Base-by-base conservation (phyloP, 177 flowering plant genomes). In the Vitis hybrid region DNA sequence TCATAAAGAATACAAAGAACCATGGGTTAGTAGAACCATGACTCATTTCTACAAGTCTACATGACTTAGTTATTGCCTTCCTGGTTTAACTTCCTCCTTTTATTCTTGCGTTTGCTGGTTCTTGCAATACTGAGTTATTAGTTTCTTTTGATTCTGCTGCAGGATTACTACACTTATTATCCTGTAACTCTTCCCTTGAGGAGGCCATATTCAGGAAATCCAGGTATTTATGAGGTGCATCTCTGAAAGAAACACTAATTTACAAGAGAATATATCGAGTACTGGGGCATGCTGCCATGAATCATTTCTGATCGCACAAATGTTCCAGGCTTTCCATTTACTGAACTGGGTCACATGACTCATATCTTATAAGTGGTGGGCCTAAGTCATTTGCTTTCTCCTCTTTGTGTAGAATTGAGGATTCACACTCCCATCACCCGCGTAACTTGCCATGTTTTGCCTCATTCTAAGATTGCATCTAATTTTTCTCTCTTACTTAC, bases 181-280 rank as follows among this genome's bases (percentile, higher is more conserved):
- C 93, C 91, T 16, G 77, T 74, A n/a, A 73, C 83, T 46, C 90
- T 87, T 74, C 93, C 93, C 32, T 2, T 83, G 75, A 81, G 93
- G 72, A 81, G 82, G 61, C 91, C 93, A 16, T 84, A 86, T 74
- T 72, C 90, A 12, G 93, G 93, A 77, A 81, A 87, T 76, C 88
- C 89, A 74, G 90, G 86, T 86, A 74, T 70, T 63, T 68, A 59
- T 16, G 13, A n/a, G 62, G 9, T 51, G 30, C 54, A 63, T 64
- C 52, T 49, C 15, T 24, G 15, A 66, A 6, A 13, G 58, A 35
- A 30, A 13, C 21, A 30, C 19, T 54, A 14, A 4, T 30, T 52
- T 52, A 11, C 7, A 27, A 18, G 21, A 14, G 27, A 21, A 2
- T 19, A 50, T 50, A 2, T 1, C 51, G 30, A 27, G 27, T 9